Conservation (phyloP, 1,284 basidiomycete species). For the Sphaerobolus stellatus region DNA sequence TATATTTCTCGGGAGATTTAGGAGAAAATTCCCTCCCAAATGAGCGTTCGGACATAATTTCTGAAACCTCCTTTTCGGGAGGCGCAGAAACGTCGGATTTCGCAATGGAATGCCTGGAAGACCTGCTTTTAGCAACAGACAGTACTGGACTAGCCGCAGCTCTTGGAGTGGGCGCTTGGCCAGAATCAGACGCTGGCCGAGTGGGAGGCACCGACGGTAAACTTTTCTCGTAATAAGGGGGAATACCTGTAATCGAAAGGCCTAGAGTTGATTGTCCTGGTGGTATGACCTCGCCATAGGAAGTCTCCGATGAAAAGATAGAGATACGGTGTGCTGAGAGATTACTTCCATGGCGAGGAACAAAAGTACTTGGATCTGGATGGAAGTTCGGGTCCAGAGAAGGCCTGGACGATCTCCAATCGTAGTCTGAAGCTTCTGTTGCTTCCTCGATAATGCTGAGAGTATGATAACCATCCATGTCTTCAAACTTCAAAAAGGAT, state of each 20-base stretch:
- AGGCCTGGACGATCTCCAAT: background rate
- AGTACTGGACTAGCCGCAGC: background rate
- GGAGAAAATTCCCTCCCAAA: background rate
- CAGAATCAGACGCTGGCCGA: background rate
- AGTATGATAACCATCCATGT: background rate
- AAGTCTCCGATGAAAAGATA: constrained; percentile 11
- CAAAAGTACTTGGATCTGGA: background rate
- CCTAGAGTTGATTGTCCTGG: constrained; percentile 2
- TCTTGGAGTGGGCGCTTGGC: background rate
- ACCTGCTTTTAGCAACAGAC: background rate
- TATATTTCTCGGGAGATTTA: background rate
- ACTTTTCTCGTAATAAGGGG: background rate
- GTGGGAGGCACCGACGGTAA: background rate
- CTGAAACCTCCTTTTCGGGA: background rate
- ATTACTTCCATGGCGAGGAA: background rate
- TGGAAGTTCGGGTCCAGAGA: background rate
- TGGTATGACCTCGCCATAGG: constrained; percentile 9
- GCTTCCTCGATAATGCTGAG: constrained; percentile 4
- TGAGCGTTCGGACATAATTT: background rate
- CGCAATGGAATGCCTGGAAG: background rate
- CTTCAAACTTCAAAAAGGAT: background rate
- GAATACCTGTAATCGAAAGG: background rate
- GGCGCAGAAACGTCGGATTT: background rate
- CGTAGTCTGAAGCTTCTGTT: constrained; percentile 1
- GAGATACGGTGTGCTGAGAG: background rate